Evolutionary conservation across 306 rosid genomes (phyloP).

Genomic region (Spatholobus suberectus): DNA sequence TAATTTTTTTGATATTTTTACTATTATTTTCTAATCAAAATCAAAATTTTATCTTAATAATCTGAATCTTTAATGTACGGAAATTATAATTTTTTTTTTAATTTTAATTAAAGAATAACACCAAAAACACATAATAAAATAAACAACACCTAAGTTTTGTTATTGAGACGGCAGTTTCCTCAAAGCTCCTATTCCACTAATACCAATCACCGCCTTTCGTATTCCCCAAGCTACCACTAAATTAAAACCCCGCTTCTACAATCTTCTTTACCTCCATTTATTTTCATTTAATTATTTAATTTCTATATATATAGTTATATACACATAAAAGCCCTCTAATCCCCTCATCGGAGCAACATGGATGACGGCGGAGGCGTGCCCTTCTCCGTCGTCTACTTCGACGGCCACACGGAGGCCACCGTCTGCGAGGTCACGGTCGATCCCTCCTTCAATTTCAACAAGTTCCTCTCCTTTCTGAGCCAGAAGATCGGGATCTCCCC

Average conservation of each 20-base stretch:
- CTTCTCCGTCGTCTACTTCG: constrained; percentile 59
- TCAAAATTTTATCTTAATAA: too few species aligned
- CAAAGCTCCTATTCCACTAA: background rate
- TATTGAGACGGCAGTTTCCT: background rate
- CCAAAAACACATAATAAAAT: too few species aligned
- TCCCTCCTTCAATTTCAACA: constrained; percentile 52
- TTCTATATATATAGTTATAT: background rate
- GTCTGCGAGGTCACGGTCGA: constrained; percentile 51
- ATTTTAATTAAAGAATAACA: too few species aligned
- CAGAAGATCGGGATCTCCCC: constrained; percentile 64
- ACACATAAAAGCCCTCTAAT: background rate
- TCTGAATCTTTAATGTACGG: too few species aligned
- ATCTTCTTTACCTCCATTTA: background rate
- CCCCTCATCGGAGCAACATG: background rate
- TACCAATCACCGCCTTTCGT: background rate
- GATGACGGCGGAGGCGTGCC: constrained; percentile 23
- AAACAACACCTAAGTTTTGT: too few species aligned
- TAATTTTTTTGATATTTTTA: too few species aligned
- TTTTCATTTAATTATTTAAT: background rate
- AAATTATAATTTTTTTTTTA: too few species aligned
- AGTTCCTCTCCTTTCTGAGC: constrained; percentile 47
- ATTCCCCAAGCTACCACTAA: background rate
- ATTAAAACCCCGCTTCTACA: constrained; percentile 1
- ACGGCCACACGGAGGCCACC: constrained; percentile 56
- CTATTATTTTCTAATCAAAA: too few species aligned